Base-by-base conservation (phyloP, 78 protist species). In the Dictyostelium capitatum region DNA sequence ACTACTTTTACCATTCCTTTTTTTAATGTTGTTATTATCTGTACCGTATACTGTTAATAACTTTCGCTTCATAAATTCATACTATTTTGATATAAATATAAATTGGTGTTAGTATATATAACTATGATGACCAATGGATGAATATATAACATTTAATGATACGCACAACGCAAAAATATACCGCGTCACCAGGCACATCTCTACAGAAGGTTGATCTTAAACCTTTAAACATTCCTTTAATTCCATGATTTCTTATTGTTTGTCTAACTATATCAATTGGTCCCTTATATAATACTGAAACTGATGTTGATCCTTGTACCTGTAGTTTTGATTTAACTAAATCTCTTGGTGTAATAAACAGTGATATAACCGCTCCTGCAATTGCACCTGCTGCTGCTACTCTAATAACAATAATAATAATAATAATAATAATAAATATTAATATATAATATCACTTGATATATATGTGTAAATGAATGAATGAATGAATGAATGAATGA, bases 301-400 rank as follows among this genome's bases (percentile, higher is more conserved):
- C 30, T 20, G 37, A 15, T 17, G 79, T 72, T 23, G 57, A 43
- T 8, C 79, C 79, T 77, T 87, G 92, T 32, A 87, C 83, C 41
- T 87, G 92, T 64, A 87, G 47, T 77, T 77, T 87, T 15, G 92
- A 77, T 75, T 87, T 87, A 14, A 87, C 67, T 2, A 87, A 64
- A 59, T 87, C 92, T 30, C 92, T 37, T 43, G 92, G 92, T 48
- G 92, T 87, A 23, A 87, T 51, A 50, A 87, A 87, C 28, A 87
- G 64, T 87, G 92, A 87, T 28, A 87, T 87, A 9, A 77, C 69
- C 1, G 77, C 77, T 25, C 92, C 92, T 77, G 92, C 92, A 17
- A 74, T 77, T 10, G 64, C 92, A n/a, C 92, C 92, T 62, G 92
- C 82, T 41, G 62, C 56, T 59, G 83, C 91, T 59, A 43, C 91